Conservation (phyloP, 2,329 filamentous ascomycete genomes). For the Alternaria brassicicola region DNA sequence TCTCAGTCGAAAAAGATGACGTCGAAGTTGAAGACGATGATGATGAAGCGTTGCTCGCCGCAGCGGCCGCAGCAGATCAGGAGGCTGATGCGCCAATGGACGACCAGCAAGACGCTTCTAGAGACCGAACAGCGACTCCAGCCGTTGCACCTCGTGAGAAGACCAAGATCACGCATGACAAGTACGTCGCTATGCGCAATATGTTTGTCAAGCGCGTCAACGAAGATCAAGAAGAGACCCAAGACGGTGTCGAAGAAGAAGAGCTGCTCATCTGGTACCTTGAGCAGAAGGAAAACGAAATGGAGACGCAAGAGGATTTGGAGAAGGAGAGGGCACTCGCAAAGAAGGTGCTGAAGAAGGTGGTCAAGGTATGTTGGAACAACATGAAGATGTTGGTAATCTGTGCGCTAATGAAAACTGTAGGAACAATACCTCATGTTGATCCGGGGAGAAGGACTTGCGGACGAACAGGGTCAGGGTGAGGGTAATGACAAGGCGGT, state of each 20-base stretch:
- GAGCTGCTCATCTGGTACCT: conserved; percentile 87
- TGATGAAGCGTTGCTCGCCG: conserved; percentile 63
- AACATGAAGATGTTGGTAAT: not conserved
- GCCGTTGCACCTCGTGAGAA: conserved; percentile 58
- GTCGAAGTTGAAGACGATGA: conserved; percentile 88
- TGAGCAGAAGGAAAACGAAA: conserved; percentile 84
- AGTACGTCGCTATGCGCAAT: conserved; percentile 91
- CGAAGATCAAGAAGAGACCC: conserved; percentile 75
- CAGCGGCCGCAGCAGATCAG: conserved; percentile 56
- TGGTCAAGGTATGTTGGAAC: conserved; percentile 78
- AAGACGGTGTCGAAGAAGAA: conserved; percentile 85
- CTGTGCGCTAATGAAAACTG: conserved; percentile 22
- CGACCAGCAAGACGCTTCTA: conserved; percentile 45
- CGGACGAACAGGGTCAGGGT: conserved; percentile 72
- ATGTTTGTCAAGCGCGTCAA: conserved; percentile 81
- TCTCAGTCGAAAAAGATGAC: conserved; percentile 97
- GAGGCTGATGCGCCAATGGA: conserved; percentile 51
- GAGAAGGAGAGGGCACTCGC: conserved; percentile 74
- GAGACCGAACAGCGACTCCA: conserved; percentile 45
- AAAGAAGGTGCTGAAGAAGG: conserved; percentile 87
- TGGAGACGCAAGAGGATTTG: conserved; percentile 81
- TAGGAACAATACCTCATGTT: conserved; percentile 66
- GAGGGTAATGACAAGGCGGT: conserved; percentile 61
- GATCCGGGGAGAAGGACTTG: conserved; percentile 82
- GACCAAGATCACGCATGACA: conserved; percentile 93